Conservation (phyloP, 1,139 yeast genomes). For the Tardiomyces depauwii region DNA sequence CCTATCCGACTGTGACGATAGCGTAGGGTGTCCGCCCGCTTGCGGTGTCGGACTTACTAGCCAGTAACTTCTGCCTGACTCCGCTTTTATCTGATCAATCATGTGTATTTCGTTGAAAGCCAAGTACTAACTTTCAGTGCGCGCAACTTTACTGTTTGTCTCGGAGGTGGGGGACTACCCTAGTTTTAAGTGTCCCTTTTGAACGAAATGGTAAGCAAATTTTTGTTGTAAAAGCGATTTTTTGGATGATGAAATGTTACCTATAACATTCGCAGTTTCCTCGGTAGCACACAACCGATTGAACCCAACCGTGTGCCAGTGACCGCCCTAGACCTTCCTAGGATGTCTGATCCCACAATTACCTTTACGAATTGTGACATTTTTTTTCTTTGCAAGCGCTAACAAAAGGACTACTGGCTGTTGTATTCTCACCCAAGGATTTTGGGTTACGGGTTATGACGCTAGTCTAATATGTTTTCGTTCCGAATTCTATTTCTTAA, state of each 20-base stretch:
- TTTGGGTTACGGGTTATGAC: too few relatives aligned
- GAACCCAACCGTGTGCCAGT: constrained; percentile 81
- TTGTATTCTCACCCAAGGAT: too few relatives aligned
- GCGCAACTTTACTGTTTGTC: too few relatives aligned
- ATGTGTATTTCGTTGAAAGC: too few relatives aligned
- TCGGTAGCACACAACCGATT: constrained; percentile 62
- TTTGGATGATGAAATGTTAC: constrained; percentile 53
- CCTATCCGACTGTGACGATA: constrained; percentile 84
- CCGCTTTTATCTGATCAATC: constrained; percentile 9
- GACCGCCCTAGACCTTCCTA: constrained; percentile 65
- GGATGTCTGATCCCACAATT: constrained; percentile 56
- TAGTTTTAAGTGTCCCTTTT: constrained; percentile 9
- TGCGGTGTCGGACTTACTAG: constrained; percentile 41
- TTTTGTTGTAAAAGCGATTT: constrained; percentile 14
- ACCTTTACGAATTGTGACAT: too few relatives aligned
- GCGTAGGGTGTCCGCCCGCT: constrained; percentile 38
- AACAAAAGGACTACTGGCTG: too few relatives aligned
- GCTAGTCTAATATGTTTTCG: too few relatives aligned
- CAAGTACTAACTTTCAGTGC: too few relatives aligned
- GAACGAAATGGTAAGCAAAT: constrained; percentile 3
- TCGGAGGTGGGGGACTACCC: constrained; percentile 6
- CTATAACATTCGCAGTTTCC: constrained; percentile 88
- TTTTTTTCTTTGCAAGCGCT: too few relatives aligned
- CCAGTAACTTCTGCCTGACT: constrained; percentile 74
- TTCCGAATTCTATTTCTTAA: too few relatives aligned